These are phyloP conservation scores for Cucurbita moschata DNA, from an alignment of 306 rosid genomes.

Conservation along the genomic window DNA sequence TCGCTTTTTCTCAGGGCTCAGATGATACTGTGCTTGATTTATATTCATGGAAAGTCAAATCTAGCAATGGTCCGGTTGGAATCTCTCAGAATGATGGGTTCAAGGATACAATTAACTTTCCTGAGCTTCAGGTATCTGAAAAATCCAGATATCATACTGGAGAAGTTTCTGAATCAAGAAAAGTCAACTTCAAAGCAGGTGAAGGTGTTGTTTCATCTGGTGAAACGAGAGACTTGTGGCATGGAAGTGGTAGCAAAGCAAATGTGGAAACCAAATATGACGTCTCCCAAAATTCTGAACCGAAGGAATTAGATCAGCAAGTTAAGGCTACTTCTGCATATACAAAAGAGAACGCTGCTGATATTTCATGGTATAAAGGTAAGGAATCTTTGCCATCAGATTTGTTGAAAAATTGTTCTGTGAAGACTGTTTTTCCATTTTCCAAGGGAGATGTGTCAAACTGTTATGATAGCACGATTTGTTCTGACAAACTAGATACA, in stretches of 20 bases:
- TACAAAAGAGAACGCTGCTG: slow-evolving; percentile 42
- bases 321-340: slow-evolving; percentile 28
- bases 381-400: slow-evolving; percentile 55
- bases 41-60: slow-evolving; percentile 49
- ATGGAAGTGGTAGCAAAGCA: slow-evolving; percentile 47
- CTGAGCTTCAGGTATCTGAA: slow-evolving; percentile 27
- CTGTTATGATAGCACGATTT: slow-evolving; percentile 27
- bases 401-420: slow-evolving; percentile 63
- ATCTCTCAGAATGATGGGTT: slow-evolving; percentile 33
- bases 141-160: slow-evolving; percentile 28
- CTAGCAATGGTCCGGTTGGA: slow-evolving; percentile 44
- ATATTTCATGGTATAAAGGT: slow-evolving; percentile 51
- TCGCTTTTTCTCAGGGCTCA: slow-evolving; percentile 40
- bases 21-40: slow-evolving; percentile 64
- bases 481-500: slow-evolving; percentile 51
- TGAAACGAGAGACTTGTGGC: slow-evolving; percentile 42
- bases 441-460: slow-evolving; percentile 42
- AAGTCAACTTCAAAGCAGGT: slow-evolving; percentile 23
- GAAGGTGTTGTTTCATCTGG: slow-evolving; percentile 29
- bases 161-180: slow-evolving; percentile 28
- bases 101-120: slow-evolving; percentile 15
- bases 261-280: slow-evolving; percentile 29
- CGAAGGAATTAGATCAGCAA: slow-evolving; percentile 40
- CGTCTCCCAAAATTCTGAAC: slow-evolving; percentile 29
- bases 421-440: slow-evolving; percentile 72